phyloP scores from a whole-genome alignment of 1,139 yeast genomes.

The Blastobotrys petasosporus region DNA sequence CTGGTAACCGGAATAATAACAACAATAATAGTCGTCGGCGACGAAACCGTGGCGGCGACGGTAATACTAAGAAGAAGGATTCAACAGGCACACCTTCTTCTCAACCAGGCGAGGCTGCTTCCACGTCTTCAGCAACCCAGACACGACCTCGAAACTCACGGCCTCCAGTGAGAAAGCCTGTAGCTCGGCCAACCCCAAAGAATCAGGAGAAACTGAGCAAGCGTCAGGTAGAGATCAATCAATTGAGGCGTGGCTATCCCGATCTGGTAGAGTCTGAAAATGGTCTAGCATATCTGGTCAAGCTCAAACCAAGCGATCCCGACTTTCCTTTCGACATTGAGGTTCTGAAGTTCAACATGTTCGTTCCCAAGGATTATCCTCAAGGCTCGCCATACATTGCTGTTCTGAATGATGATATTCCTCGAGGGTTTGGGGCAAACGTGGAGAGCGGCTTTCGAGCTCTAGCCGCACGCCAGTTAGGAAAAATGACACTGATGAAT shows the following conservation, averaged over 20 bases:
- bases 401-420: conserved; percentile 64
- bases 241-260: conserved; percentile 12
- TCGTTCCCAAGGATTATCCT: conserved; percentile 56
- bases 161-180: conserved; percentile 10
- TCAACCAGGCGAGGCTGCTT: too few species aligned
- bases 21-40: neutral
- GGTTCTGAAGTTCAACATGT: conserved; percentile 45
- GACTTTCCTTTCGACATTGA: conserved; percentile 65
- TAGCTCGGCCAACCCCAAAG: conserved; percentile 20
- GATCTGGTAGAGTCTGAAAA: conserved; percentile 8
- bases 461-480: conserved; percentile 42
- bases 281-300: conserved; percentile 17
- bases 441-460: conserved; percentile 57
- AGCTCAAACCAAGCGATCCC: conserved; percentile 57
- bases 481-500: conserved; percentile 40
- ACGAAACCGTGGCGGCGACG: neutral
- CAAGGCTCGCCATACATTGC: conserved; percentile 28
- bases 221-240: conserved; percentile 13
- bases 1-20: neutral
- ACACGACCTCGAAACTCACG: neutral
- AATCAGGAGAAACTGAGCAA: conserved; percentile 15
- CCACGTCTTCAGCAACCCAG: too few species aligned
- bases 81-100: too few species aligned
- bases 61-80: neutral
- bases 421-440: conserved; percentile 62